Evolutionary conservation across 1,139 yeast species (phyloP).

Genomic region (Pichia kudriavzevii): DNA sequence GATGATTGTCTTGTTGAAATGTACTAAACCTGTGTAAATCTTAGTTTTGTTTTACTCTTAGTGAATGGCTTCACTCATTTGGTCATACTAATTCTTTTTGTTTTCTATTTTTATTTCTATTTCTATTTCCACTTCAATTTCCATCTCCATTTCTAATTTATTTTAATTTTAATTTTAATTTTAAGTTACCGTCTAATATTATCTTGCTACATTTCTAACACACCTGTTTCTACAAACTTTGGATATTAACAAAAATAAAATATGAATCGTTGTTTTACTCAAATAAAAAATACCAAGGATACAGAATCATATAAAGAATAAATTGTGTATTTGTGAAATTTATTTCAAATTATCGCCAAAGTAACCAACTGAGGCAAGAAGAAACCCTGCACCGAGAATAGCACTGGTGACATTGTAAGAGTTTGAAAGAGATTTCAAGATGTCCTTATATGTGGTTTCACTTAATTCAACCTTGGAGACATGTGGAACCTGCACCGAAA

Average conservation of each 20-base stretch:
- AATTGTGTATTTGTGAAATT: neutral
- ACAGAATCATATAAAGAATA: neutral
- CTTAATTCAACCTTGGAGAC: conserved; percentile 17
- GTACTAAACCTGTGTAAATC: conserved; percentile 28
- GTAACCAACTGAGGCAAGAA: conserved; percentile 40
- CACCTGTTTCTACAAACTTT: too few relatives aligned
- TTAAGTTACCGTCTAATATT: too few relatives aligned
- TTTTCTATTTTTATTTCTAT: too few relatives aligned
- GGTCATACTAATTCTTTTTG: too few relatives aligned
- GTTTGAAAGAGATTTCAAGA: conserved; percentile 29
- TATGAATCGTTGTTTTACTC: too few relatives aligned
- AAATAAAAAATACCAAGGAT: neutral
- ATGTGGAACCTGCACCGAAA: conserved; percentile 33
- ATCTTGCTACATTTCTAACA: too few relatives aligned
- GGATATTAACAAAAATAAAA: too few relatives aligned
- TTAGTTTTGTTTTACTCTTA: too few relatives aligned
- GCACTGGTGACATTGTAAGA: conserved; percentile 34
- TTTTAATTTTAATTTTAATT: too few relatives aligned
- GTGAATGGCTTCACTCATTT: too few relatives aligned
- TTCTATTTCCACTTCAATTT: too few relatives aligned
- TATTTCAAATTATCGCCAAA: conserved; percentile 36
- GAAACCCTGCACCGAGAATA: conserved; percentile 37
- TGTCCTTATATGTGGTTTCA: conserved; percentile 25
- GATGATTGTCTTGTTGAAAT: conserved; percentile 53
- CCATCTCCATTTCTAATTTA: too few relatives aligned